Evolutionary conservation across 2,329 filamentous ascomycete genomes (phyloP).

Genomic region (Graphium sp.): DNA sequence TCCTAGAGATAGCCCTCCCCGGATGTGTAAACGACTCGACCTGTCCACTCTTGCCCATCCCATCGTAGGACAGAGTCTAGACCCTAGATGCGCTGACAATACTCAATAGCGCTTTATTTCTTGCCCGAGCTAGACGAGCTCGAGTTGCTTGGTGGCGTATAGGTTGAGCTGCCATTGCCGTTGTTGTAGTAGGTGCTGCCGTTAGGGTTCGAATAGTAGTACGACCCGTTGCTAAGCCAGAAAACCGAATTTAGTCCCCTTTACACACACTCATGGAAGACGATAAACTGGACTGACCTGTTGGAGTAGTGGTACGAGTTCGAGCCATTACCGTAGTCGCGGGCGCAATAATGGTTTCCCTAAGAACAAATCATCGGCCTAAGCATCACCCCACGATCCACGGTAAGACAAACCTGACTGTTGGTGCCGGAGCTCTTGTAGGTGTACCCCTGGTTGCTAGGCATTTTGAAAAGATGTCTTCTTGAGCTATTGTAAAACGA

Average conservation of each 20-base stretch:
- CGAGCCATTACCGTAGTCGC: conserved; percentile 41
- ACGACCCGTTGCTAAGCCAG: conserved; percentile 48
- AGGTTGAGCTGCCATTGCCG: conserved; percentile 38
- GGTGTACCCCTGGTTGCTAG: conserved; percentile 15
- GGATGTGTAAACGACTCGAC: no score
- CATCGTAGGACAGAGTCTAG: no score
- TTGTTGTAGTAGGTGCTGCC: conserved; percentile 53
- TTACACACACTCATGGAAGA: background rate
- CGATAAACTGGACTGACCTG: no score
- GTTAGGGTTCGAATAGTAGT: conserved; percentile 57
- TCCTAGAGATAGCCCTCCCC: no score
- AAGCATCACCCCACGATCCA: background rate
- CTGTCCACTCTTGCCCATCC: no score
- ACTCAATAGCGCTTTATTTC: no score
- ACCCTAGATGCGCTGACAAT: no score
- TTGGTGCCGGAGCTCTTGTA: conserved; percentile 43
- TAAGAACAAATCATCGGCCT: conserved; percentile 11
- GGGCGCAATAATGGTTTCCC: conserved; percentile 53
- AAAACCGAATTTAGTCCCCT: background rate
- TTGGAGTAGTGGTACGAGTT: conserved; percentile 55
- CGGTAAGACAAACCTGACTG: conserved; percentile 28
- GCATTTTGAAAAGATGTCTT: conserved; percentile 8
- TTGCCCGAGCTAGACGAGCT: conserved; percentile 4
- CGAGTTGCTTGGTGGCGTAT: conserved; percentile 35
- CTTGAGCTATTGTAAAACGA: no score